Percentiles rank a stretch among this genome's conserved stretches.
These are phyloP conservation scores for Xylariaceae sp. DNA, from an alignment of 2,329 filamentous ascomycete genomes.

Conservation along the genomic window DNA sequence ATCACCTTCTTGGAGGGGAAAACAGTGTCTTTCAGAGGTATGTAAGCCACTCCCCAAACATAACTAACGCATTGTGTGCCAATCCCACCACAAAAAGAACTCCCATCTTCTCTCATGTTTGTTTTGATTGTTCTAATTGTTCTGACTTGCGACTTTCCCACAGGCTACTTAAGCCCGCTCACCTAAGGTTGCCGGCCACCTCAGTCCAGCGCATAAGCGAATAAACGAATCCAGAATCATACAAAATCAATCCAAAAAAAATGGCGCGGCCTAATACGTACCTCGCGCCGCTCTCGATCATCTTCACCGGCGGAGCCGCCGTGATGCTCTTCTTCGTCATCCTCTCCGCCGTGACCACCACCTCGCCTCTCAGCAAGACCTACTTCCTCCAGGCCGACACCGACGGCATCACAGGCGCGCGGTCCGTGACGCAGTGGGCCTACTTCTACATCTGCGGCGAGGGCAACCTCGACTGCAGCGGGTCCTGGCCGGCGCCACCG, in stretches of 20 bases:
- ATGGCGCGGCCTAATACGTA: constrained; percentile 25
- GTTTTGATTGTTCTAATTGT: too few species aligned
- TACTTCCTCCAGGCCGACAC: constrained; percentile 88
- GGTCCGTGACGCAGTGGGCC: constrained; percentile 77
- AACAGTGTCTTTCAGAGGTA: neutral
- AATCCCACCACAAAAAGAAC: neutral
- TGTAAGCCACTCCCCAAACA: neutral
- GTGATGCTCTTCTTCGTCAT: constrained; percentile 63
- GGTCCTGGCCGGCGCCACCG: constrained; percentile 63
- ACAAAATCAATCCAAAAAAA: neutral
- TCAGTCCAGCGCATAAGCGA: neutral
- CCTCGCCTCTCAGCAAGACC: constrained; percentile 67
- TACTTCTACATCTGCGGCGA: constrained; percentile 82
- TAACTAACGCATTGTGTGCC: neutral
- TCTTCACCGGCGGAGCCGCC: constrained; percentile 55
- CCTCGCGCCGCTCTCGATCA: constrained; percentile 33
- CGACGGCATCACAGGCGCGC: constrained; percentile 68
- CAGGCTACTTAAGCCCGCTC: neutral
- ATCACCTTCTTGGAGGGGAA: constrained; percentile 13
- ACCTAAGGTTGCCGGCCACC: neutral
- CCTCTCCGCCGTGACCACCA: constrained; percentile 54
- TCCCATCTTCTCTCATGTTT: neutral
- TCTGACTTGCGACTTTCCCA: too few species aligned
- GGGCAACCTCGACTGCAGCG: constrained; percentile 66
- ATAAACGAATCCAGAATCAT: neutral